phyloP scores from a whole-genome alignment of 257 asterid species.

The Oldenlandia corymbosa region DNA sequence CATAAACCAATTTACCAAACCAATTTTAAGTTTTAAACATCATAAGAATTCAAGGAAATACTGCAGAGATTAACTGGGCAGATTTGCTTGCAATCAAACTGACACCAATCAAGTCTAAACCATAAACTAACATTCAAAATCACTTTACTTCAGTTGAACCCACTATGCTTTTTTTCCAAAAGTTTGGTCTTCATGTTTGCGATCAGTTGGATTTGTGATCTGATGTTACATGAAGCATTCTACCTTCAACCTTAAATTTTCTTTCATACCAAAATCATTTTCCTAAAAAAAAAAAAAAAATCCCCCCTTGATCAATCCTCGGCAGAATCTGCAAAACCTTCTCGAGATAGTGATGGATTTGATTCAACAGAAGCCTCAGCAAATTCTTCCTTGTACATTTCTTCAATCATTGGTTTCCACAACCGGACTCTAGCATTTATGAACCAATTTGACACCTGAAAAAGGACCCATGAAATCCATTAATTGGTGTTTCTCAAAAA shows the following conservation, averaged over 20 bases:
- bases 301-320: constrained; percentile 32
- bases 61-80: neutral
- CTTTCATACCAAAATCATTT: too few relatives aligned
- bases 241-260: too few relatives aligned
- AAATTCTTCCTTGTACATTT: constrained; percentile 80
- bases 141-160: too few relatives aligned
- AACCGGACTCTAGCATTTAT: constrained; percentile 87
- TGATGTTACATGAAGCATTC: too few relatives aligned
- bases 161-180: too few relatives aligned
- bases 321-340: constrained; percentile 49
- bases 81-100: neutral
- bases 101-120: too few relatives aligned
- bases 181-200: too few relatives aligned
- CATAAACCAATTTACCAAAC: too few relatives aligned
- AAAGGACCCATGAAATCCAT: neutral
- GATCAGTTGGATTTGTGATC: too few relatives aligned
- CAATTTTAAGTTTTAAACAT: too few relatives aligned
- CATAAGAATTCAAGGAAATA: constrained; percentile 2
- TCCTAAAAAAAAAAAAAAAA: too few relatives aligned
- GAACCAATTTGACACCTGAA: constrained; percentile 81
- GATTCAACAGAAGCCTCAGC: constrained; percentile 60
- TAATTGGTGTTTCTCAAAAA: neutral
- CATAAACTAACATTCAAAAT: too few relatives aligned
- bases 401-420: constrained; percentile 98
- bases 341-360: constrained; percentile 41